phyloP scores from a whole-genome alignment of 345 rosid genomes.

The Rhodomyrtus tomentosa region DNA sequence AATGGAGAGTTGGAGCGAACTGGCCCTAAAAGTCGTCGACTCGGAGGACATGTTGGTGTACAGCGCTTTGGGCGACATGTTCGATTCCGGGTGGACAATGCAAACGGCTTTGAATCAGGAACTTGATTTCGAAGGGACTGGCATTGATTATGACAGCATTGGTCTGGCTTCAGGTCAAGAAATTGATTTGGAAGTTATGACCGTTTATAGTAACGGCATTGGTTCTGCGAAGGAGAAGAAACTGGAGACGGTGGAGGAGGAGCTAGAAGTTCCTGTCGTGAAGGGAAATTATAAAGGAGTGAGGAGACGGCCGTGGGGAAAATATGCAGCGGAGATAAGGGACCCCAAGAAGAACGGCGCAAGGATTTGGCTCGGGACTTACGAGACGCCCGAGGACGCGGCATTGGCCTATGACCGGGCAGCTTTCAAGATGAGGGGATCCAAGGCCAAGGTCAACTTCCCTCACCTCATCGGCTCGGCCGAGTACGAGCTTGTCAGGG shows the following conservation, averaged over 20 bases:
- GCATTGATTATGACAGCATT: not conserved
- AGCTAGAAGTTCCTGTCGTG: not conserved
- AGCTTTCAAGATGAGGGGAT: conserved; percentile 26
- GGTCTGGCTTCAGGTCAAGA: no score
- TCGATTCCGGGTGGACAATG: conserved; percentile 15
- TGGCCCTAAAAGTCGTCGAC: conserved; percentile 15
- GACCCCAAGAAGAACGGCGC: conserved; percentile 33
- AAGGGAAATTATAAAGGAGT: conserved; percentile 23
- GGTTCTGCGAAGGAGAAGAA: not conserved
- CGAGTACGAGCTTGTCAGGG: conserved; percentile 15
- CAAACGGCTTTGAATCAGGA: not conserved
- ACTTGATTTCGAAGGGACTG: not conserved
- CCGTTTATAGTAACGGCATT: no score
- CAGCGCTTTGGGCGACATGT: conserved; percentile 9
- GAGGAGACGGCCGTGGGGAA: conserved; percentile 37
- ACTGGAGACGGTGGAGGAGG: not conserved
- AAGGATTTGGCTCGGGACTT: conserved; percentile 32
- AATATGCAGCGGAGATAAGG: conserved; percentile 29
- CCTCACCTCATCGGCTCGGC: conserved; percentile 19
- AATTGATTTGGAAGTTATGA: no score
- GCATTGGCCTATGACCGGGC: conserved; percentile 30
- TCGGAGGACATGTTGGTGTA: conserved; percentile 20
- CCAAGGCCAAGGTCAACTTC: conserved; percentile 29
- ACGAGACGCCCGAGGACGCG: conserved; percentile 24
- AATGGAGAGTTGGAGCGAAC: conserved; percentile 23